Evolutionary conservation across 257 asterid genomes (phyloP).

Genomic region (Oldenlandia corymbosa): DNA sequence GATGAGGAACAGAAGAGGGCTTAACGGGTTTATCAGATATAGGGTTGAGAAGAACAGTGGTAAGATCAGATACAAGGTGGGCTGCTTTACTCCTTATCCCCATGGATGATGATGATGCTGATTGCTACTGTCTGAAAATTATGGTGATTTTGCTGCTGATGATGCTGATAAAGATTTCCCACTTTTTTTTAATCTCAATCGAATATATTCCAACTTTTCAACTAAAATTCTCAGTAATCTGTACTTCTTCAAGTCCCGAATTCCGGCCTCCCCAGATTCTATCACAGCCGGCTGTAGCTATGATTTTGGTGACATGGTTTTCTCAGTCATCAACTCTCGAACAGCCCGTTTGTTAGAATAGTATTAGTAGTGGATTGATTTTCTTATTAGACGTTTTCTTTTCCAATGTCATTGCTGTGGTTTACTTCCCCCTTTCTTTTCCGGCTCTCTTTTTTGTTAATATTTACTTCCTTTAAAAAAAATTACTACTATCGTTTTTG

Average conservation of each 20-base stretch:
- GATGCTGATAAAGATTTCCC: not conserved
- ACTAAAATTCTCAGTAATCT: not conserved
- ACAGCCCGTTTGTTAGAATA: not conserved
- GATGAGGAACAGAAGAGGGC: constrained; percentile 22
- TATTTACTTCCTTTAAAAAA: too few species aligned
- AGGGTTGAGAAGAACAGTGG: constrained; percentile 78
- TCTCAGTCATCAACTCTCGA: not conserved
- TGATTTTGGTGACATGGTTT: not conserved
- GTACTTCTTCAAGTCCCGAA: not conserved
- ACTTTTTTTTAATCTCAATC: not conserved
- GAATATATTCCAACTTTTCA: not conserved
- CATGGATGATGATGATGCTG: constrained; percentile 5
- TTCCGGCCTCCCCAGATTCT: not conserved
- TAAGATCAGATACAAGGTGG: constrained; percentile 88
- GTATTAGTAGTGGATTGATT: not conserved
- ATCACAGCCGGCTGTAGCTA: not conserved
- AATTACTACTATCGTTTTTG: too few species aligned
- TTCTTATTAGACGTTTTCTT: too few species aligned
- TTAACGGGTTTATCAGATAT: constrained; percentile 72
- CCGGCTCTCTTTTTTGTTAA: too few species aligned
- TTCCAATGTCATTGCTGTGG: too few species aligned
- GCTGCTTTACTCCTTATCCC: constrained; percentile 87
- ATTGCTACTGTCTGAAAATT: constrained; percentile 16
- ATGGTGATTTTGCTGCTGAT: not conserved
- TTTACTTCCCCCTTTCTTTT: too few species aligned